These are phyloP conservation scores for Lycium barbarum DNA, from an alignment of 257 asterid species.

Conservation along the genomic window DNA sequence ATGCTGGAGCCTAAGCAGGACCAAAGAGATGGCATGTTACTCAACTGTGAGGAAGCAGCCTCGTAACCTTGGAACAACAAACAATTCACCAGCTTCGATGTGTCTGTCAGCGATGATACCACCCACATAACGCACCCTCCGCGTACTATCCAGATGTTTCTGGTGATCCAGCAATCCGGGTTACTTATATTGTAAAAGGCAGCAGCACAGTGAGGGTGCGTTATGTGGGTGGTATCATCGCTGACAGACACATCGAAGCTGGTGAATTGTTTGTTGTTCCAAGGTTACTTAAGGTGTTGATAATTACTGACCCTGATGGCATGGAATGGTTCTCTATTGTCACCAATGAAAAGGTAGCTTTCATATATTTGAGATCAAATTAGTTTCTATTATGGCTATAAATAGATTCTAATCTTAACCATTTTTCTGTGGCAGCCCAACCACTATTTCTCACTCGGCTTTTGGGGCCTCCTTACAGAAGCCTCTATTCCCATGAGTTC, in stretches of 20 bases:
- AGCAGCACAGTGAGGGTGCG: conserved; percentile 78
- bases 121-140: conserved; percentile 75
- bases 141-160: conserved; percentile 93
- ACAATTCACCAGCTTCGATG: conserved; percentile 63
- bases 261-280: conserved; percentile 76
- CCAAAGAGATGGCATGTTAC: conserved; percentile 60
- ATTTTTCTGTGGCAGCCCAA: conserved; percentile 41
- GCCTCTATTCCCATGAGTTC: conserved; percentile 50
- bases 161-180: conserved; percentile 83
- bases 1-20: conserved; percentile 66
- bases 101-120: conserved; percentile 66
- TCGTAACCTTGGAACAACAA: conserved; percentile 77
- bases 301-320: conserved; percentile 76
- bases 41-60: conserved; percentile 61
- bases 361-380: not conserved
- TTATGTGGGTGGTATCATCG: conserved; percentile 67
- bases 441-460: conserved; percentile 59
- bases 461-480: conserved; percentile 64
- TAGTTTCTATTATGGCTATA: not conserved
- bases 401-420: not conserved
- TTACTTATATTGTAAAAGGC: conserved; percentile 76
- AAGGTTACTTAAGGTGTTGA: conserved; percentile 70
- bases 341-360: conserved; percentile 67
- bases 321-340: conserved; percentile 90
- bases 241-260: conserved; percentile 60